Percentiles rank a stretch among this genome's conserved stretches.
phyloP scores from a whole-genome alignment of 1,139 yeast species.

The Blastobotrys indianensis region DNA sequence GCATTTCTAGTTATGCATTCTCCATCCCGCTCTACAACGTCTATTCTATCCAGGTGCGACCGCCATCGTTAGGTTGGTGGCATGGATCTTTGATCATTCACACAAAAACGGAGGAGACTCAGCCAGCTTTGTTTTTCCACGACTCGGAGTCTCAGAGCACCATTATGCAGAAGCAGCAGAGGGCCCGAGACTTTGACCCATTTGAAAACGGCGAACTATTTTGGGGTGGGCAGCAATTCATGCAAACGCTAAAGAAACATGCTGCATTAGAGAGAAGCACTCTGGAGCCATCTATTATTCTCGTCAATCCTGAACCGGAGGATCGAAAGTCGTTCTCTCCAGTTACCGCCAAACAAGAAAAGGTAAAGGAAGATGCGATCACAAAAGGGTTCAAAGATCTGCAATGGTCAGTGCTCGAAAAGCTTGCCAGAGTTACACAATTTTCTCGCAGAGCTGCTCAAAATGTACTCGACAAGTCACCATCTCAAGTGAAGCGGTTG shows the following conservation, averaged over 20 bases:
- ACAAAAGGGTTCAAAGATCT: slow-evolving; percentile 49
- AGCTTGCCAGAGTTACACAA: slow-evolving; percentile 76
- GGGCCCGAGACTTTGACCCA: slow-evolving; percentile 66
- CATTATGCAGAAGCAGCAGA: slow-evolving; percentile 48
- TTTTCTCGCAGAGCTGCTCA: slow-evolving; percentile 55
- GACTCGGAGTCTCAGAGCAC: slow-evolving; percentile 83
- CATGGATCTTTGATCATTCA: slow-evolving; percentile 77
- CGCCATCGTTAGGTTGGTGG: slow-evolving; percentile 87
- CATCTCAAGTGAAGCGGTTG: slow-evolving; percentile 52
- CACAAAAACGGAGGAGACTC: slow-evolving; percentile 58
- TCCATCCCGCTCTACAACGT: slow-evolving; percentile 53
- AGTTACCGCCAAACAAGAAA: slow-evolving; percentile 32
- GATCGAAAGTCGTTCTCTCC: slow-evolving; percentile 80
- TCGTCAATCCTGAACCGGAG: slow-evolving; percentile 73
- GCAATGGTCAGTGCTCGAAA: slow-evolving; percentile 80
- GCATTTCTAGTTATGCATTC: slow-evolving; percentile 60
- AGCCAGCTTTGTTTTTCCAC: slow-evolving; percentile 85
- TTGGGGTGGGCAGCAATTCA: slow-evolving; percentile 90
- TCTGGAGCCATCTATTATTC: slow-evolving; percentile 62
- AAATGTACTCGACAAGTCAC: slow-evolving; percentile 62
- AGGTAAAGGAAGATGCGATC: slow-evolving; percentile 23
- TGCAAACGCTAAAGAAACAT: slow-evolving; percentile 46
- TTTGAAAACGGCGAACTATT: slow-evolving; percentile 60
- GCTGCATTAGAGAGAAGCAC: slow-evolving; percentile 64
- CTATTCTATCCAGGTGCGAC: slow-evolving; percentile 75